These are phyloP conservation scores for Cryphonectria naterciae DNA, from an alignment of 2,329 filamentous ascomycete genomes.

Conservation along the genomic window DNA sequence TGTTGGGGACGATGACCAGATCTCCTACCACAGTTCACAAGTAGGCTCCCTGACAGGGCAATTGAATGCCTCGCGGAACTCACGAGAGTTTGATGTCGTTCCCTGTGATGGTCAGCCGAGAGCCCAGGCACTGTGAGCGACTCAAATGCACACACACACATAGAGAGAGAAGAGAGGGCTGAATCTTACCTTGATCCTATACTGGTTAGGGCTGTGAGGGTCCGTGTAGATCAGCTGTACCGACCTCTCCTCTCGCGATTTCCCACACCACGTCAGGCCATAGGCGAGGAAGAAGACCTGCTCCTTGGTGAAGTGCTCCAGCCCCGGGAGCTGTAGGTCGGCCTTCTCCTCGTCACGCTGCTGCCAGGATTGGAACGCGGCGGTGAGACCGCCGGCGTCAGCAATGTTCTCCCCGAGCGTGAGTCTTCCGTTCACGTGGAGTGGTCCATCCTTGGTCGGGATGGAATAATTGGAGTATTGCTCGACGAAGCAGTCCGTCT, in stretches of 20 bases:
- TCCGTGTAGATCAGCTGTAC: conserved; percentile 64
- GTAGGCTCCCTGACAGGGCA: conserved; percentile 68
- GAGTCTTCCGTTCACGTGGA: conserved; percentile 65
- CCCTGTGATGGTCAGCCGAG: conserved; percentile 41
- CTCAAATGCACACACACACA: not conserved
- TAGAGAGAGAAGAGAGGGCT: not conserved
- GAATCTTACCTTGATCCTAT: conserved; percentile 56
- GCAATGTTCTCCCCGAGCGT: conserved; percentile 74
- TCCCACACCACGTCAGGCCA: conserved; percentile 69
- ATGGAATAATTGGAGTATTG: conserved; percentile 68
- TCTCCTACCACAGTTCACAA: conserved; percentile 68
- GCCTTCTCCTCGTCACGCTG: conserved; percentile 56
- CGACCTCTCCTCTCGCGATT: conserved; percentile 61
- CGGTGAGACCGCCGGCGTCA: conserved; percentile 68
- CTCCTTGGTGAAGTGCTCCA: conserved; percentile 66
- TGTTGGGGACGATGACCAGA: not conserved
- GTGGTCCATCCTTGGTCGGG: conserved; percentile 56
- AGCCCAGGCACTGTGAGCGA: not conserved
- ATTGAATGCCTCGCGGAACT: conserved; percentile 69
- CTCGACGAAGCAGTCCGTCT: conserved; percentile 68
- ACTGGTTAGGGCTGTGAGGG: conserved; percentile 66
- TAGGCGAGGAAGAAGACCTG: conserved; percentile 73
- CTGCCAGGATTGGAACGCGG: conserved; percentile 69
- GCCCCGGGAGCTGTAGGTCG: conserved; percentile 60
- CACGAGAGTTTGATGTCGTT: conserved; percentile 64